Evolutionary conservation across 2,329 filamentous ascomycete species (phyloP), one percentile per base, ranked within the genome.

Genomic region (Hymenoscyphus albidus): DNA sequence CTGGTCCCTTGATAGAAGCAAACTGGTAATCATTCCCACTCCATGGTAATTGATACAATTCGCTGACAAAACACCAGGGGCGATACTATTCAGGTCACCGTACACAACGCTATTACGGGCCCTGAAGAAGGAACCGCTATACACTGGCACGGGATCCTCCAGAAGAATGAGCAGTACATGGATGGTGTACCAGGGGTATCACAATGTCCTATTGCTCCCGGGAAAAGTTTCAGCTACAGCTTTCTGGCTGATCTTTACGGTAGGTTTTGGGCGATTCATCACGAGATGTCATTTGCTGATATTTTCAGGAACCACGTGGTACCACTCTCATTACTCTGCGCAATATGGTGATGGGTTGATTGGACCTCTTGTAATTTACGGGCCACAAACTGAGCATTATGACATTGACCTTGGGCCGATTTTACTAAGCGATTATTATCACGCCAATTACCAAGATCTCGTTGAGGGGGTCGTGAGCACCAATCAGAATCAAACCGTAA

Each of bases 181-280:
- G 80, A 82, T 68, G 80, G 80, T 14, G 77, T 78, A 0, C 77
- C 77, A 32, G 78, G 80, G 14, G 74, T 84, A 31, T 81, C 81
- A 2, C 88, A 92, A 74, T 92, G 89, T 68, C 88, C 89, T 1
- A 85, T 91, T 63, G 76, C 84, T 0, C 82, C 83, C 0, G 83
- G 70, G 60, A 63, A 64, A 42, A 67, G 40, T 7, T 74, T 74
- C 56, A 72, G 67, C 16, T 75, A 75, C 59, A 63, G 55, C 9
- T 75, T 75, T 65, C 48, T 65, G 16, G 71, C 70, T 13, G 68
- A 72, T 59, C 64, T 68, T 3, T 74, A 85, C 72, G 83, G 86
- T 4, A 51, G 22, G 18, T 5, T 27, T 1, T 51, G 3, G 7
- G 2, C 12, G 7, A 22, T 3, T 48, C 13, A 16, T 48, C 18